These are phyloP conservation scores for Nicotiana obtusifolia DNA, from an alignment of 257 asterid genomes.

Conservation along the genomic window DNA sequence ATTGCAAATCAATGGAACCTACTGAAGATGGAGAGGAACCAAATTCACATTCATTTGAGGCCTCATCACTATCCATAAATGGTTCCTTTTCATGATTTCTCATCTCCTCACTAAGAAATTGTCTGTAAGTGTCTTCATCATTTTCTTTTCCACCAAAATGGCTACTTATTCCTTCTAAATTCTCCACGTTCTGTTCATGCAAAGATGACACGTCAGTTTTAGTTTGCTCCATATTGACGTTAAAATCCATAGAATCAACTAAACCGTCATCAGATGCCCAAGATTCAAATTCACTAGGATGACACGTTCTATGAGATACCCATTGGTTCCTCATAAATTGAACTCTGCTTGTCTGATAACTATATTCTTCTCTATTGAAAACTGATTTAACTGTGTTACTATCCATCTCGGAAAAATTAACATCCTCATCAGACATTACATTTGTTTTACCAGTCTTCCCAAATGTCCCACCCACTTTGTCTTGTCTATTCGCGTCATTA, in stretches of 20 bases:
- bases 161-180: conserved; percentile 22
- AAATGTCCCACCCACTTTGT: conserved; percentile 16
- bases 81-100: conserved; percentile 22
- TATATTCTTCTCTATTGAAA: conserved; percentile 32
- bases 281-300: conserved; percentile 36
- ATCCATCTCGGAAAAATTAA: conserved; percentile 24
- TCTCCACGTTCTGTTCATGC: conserved; percentile 27
- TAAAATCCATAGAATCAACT: conserved; percentile 54
- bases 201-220: conserved; percentile 29
- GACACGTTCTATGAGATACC: conserved; percentile 31
- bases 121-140: conserved; percentile 32
- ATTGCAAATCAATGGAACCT: conserved; percentile 45
- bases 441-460: conserved; percentile 27
- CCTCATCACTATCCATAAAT: conserved; percentile 23
- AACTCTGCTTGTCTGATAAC: conserved; percentile 39
- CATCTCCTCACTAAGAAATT: conserved; percentile 24
- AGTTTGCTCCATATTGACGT: conserved; percentile 37
- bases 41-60: conserved; percentile 20
- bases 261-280: conserved; percentile 35
- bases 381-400: conserved; percentile 27
- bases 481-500: conserved; percentile 14
- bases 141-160: conserved; percentile 26
- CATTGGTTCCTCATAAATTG: conserved; percentile 32
- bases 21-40: conserved; percentile 26
- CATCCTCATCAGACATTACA: conserved; percentile 20